Evolutionary conservation across 2,329 filamentous ascomycete genomes (phyloP).

Genomic region (Dothistroma pini): DNA sequence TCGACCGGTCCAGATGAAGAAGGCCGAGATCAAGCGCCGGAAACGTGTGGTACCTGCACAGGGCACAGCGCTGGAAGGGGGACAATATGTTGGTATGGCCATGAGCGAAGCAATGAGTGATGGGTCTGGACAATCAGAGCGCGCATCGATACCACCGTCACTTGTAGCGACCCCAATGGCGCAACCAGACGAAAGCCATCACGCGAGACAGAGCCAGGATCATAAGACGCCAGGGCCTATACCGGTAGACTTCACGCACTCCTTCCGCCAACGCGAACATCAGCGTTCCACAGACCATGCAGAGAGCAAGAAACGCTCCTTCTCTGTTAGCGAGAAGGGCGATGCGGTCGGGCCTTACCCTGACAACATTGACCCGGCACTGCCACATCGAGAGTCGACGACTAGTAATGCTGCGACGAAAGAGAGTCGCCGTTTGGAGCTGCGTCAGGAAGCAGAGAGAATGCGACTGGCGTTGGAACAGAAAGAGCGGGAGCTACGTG

Average conservation of each 20-base stretch:
- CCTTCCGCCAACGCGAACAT: slow-evolving; percentile 27
- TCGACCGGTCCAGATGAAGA: slow-evolving; percentile 97
- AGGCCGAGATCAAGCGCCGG: slow-evolving; percentile 89
- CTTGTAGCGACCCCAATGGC: slow-evolving; percentile 27
- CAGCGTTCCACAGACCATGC: slow-evolving; percentile 21
- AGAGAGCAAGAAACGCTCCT: slow-evolving; percentile 59
- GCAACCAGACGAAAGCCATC: slow-evolving; percentile 9
- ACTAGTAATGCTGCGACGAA: slow-evolving; percentile 36
- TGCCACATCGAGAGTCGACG: slow-evolving; percentile 34
- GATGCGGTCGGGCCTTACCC: slow-evolving; percentile 19
- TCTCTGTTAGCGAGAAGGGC: slow-evolving; percentile 46
- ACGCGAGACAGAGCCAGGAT: slow-evolving; percentile 20
- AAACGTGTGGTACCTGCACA: slow-evolving; percentile 86
- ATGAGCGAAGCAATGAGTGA: slow-evolving; percentile 28
- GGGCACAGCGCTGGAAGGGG: slow-evolving; percentile 37
- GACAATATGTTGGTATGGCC: slow-evolving; percentile 4
- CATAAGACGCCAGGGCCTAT: slow-evolving; percentile 26
- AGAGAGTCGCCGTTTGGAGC: slow-evolving; percentile 60
- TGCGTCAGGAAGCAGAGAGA: slow-evolving; percentile 69
- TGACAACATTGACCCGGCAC: slow-evolving; percentile 34
- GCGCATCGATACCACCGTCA: slow-evolving; percentile 53
- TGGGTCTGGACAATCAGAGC: slow-evolving; percentile 17
- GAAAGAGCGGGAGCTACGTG: slow-evolving; percentile 45
- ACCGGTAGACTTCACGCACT: slow-evolving; percentile 38
- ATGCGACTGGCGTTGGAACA: slow-evolving; percentile 35